Conservation (phyloP, 176 grass and related monocot genomes). For the Rhynchospora tenuis region DNA sequence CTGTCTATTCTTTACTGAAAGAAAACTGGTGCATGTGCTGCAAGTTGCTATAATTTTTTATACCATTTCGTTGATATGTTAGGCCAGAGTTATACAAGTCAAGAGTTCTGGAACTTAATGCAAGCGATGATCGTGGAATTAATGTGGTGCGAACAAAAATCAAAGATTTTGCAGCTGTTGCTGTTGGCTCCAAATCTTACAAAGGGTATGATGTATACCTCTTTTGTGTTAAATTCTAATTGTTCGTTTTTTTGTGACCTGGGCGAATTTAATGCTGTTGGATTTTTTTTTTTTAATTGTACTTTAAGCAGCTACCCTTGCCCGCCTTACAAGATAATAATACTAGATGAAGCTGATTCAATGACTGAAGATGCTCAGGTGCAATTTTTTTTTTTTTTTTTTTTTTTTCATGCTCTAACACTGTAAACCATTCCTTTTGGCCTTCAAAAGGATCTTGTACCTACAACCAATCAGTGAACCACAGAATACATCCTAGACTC, state of each 20-base stretch:
- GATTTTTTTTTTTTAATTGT: slow-evolving; percentile 10
- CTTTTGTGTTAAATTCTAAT: not conserved
- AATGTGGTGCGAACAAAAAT: slow-evolving; percentile 96
- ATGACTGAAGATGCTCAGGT: slow-evolving; percentile 99
- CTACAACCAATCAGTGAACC: not conserved
- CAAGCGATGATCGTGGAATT: slow-evolving; percentile 99
- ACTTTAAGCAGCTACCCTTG: slow-evolving; percentile 70
- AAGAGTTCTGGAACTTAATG: slow-evolving; percentile 96
- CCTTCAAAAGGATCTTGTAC: not conserved
- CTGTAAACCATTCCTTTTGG: not conserved
- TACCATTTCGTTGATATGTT: slow-evolving; percentile 12
- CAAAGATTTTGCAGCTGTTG: slow-evolving; percentile 93
- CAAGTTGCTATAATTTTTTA: not conserved
- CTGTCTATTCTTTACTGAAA: not conserved
- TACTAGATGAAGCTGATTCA: slow-evolving; percentile 98
- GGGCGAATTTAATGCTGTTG: not conserved
- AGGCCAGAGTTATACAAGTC: slow-evolving; percentile 94
- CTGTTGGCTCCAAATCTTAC: slow-evolving; percentile 62
- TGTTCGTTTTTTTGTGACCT: slow-evolving; percentile 26
- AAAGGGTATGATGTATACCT: slow-evolving; percentile 30
- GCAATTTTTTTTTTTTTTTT: slow-evolving; percentile 17
- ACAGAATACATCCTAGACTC: not conserved
- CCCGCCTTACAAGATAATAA: slow-evolving; percentile 97
- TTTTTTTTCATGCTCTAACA: slow-evolving; percentile 12
- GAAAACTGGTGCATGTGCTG: slow-evolving; percentile 2